Conservation (phyloP, 2,329 filamentous ascomycete species). For the Blumeriella jaapii region DNA sequence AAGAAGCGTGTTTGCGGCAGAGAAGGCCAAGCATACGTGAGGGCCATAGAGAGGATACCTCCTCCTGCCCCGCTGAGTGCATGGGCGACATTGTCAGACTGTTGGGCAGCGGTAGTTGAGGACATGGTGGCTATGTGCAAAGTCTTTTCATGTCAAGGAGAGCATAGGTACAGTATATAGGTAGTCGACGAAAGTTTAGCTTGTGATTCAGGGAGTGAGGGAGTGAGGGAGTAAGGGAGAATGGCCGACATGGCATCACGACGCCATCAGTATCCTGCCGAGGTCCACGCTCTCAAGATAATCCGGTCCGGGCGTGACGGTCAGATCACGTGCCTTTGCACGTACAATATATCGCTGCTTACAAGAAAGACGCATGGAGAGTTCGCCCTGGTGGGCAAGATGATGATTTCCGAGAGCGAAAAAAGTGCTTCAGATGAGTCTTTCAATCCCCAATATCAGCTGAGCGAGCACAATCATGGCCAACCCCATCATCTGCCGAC, state of each 20-base stretch:
- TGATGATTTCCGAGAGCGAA: conserved; percentile 13
- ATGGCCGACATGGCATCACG: too few relatives aligned
- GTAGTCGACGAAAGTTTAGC: too few relatives aligned
- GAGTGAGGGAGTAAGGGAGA: too few relatives aligned
- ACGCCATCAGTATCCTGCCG: too few relatives aligned
- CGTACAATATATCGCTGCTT: conserved; percentile 10
- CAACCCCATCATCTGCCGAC: conserved; percentile 9
- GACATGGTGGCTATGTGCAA: conserved; percentile 2
- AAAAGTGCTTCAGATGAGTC: conserved; percentile 15
- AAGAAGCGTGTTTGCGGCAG: background rate
- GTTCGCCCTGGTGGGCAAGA: conserved; percentile 6
- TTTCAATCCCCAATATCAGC: conserved; percentile 8
- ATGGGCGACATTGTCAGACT: conserved; percentile 95
- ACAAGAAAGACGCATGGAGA: conserved; percentile 5
- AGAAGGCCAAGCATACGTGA: conserved; percentile 54
- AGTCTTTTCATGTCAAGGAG: too few relatives aligned
- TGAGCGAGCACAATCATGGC: conserved; percentile 3
- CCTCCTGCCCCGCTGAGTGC: conserved; percentile 87
- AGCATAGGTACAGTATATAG: too few relatives aligned
- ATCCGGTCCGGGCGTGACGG: too few relatives aligned
- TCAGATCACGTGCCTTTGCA: too few relatives aligned
- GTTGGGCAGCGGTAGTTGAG: conserved; percentile 31
- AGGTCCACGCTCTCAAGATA: too few relatives aligned
- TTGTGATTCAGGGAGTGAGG: too few relatives aligned
- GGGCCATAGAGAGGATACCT: conserved; percentile 85